Conservation (phyloP, 2,329 filamentous ascomycete species). For the Raffaelea ambrosiae region DNA sequence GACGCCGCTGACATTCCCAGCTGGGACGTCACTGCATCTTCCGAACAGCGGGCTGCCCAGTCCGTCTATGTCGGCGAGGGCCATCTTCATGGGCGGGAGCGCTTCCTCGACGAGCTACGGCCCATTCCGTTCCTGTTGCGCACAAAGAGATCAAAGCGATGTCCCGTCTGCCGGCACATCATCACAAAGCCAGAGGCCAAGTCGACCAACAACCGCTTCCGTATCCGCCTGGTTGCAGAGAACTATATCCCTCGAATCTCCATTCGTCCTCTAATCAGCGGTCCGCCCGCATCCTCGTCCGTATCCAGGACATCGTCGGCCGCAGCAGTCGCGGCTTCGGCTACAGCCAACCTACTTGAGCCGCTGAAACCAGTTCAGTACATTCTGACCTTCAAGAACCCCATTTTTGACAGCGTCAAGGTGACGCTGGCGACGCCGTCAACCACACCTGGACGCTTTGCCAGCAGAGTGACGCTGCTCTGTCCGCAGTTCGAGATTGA, state of each 20-base stretch:
- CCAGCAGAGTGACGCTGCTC: conserved; percentile 77
- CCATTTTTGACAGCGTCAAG: conserved; percentile 83
- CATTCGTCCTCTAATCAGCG: conserved; percentile 50
- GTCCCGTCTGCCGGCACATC: conserved; percentile 86
- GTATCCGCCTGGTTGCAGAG: conserved; percentile 81
- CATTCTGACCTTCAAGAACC: conserved; percentile 84
- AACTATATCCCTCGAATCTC: conserved; percentile 80
- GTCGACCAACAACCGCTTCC: conserved; percentile 78
- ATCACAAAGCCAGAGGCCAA: conserved; percentile 91
- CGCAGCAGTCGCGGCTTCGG: conserved; percentile 5
- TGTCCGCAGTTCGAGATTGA: conserved; percentile 93
- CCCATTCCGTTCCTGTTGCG: conserved; percentile 76
- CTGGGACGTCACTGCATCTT: conserved; percentile 53
- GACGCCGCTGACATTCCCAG: neutral
- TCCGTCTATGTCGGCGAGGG: conserved; percentile 27
- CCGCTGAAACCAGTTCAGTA: conserved; percentile 64
- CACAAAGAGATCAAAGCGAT: conserved; percentile 90
- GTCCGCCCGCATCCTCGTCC: neutral
- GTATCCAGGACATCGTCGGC: conserved; percentile 14
- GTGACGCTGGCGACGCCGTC: conserved; percentile 81
- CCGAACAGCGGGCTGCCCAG: conserved; percentile 40
- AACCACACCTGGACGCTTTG: conserved; percentile 66
- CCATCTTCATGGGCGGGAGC: conserved; percentile 38
- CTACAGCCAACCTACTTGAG: conserved; percentile 30
- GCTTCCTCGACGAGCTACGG: conserved; percentile 65